These are phyloP conservation scores for Penicillium robsamsonii DNA, from an alignment of 495 filamentous ascomycete species.

Conservation along the genomic window DNA sequence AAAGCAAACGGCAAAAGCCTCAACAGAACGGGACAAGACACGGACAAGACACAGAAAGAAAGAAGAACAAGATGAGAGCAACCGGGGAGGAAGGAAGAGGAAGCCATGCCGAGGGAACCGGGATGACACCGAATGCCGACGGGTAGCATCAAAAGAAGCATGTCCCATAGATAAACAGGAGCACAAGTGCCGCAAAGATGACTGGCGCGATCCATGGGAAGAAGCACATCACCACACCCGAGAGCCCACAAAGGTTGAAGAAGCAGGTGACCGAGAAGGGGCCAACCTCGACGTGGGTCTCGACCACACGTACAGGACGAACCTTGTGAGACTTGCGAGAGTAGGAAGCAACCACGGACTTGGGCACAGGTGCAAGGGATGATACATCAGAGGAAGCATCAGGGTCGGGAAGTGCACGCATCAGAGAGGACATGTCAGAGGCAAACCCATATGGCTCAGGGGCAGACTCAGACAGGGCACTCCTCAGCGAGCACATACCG, in stretches of 20 bases:
- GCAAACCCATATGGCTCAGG: neutral
- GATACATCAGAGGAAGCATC: neutral
- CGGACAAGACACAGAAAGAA: neutral
- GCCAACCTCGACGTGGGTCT: constrained; percentile 1
- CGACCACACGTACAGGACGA: neutral
- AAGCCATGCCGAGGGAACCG: neutral
- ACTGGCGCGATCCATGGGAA: neutral
- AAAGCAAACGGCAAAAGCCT: constrained; percentile 6
- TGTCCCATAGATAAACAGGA: neutral
- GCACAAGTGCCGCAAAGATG: neutral
- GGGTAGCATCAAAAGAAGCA: neutral
- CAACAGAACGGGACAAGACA: neutral
- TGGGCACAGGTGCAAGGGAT: neutral
- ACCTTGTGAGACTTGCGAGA: neutral
- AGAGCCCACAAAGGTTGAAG: neutral
- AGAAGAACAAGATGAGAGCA: neutral
- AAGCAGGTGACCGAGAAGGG: neutral
- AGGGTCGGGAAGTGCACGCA: neutral
- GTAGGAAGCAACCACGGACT: neutral
- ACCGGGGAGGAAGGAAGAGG: neutral
- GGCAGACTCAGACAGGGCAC: too few species aligned
- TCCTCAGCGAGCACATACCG: neutral
- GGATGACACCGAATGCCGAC: neutral
- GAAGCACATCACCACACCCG: neutral
- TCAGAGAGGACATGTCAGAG: neutral